Conservation (phyloP, 208 protist species). For the Lotmaria passim region DNA sequence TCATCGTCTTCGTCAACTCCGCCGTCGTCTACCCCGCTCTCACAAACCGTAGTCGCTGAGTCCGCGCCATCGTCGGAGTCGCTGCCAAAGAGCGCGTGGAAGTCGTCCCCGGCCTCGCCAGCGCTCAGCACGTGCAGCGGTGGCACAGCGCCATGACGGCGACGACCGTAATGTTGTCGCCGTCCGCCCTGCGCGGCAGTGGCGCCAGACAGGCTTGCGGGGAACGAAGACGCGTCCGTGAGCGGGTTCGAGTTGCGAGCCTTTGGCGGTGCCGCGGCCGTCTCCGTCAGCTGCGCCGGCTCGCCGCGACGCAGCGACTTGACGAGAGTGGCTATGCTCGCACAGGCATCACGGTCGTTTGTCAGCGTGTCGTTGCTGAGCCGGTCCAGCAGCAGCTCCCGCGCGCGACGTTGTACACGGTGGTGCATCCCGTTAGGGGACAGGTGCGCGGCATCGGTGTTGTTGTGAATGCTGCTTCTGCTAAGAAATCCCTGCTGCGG, state of each 20-base stretch:
- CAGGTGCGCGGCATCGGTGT: neutral
- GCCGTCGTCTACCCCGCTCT: neutral
- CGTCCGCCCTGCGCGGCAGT: neutral
- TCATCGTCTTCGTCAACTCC: slow-evolving; percentile 6
- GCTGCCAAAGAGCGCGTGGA: slow-evolving; percentile 10
- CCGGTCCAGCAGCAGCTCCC: slow-evolving; percentile 15
- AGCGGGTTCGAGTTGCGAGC: neutral
- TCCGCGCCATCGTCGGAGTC: slow-evolving; percentile 2
- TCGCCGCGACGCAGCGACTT: slow-evolving; percentile 12
- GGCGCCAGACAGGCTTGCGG: slow-evolving; percentile 6
- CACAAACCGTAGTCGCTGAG: neutral
- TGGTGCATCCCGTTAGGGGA: neutral
- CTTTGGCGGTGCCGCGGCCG: neutral
- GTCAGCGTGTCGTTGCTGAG: slow-evolving; percentile 27
- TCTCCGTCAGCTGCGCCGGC: neutral
- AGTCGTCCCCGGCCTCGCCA: neutral
- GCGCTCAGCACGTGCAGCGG: neutral
- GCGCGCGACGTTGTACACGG: slow-evolving; percentile 9
- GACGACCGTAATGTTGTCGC: neutral
- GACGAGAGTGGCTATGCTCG: slow-evolving; percentile 10
- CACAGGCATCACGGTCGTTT: slow-evolving; percentile 13
- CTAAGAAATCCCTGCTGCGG: neutral
- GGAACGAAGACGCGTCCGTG: neutral
- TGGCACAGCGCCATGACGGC: neutral
- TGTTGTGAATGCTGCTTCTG: neutral